Conservation (phyloP, 73 alveolate genomes). For the Paramecium caudatum region DNA sequence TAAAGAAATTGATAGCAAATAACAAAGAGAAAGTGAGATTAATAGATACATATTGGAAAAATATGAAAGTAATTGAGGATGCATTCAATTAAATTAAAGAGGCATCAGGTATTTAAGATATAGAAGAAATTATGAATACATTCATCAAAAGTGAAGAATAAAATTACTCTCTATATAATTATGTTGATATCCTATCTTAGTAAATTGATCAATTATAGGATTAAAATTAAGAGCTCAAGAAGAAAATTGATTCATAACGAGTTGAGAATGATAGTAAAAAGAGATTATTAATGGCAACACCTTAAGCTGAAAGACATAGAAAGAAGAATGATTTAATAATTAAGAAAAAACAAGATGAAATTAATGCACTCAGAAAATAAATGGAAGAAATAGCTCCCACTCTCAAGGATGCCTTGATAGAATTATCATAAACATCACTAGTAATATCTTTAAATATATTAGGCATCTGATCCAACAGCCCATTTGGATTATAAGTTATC, state of each 20-base stretch:
- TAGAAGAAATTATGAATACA: conserved; percentile 89
- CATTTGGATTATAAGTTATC: conserved; percentile 69
- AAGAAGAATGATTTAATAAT: conserved; percentile 64
- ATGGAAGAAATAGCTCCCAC: conserved; percentile 71
- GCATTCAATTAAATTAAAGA: conserved; percentile 86
- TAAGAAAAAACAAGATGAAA: conserved; percentile 62
- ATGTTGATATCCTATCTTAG: conserved; percentile 86
- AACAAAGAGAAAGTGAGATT: conserved; percentile 90
- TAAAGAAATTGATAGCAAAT: conserved; percentile 80
- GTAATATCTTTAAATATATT: not conserved
- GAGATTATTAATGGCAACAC: conserved; percentile 68
- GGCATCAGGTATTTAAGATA: conserved; percentile 89
- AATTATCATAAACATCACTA: conserved; percentile 57
- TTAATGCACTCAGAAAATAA: conserved; percentile 64
- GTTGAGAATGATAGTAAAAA: conserved; percentile 71
- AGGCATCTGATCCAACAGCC: conserved; percentile 63
- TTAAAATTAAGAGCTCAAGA: conserved; percentile 82
- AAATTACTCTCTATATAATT: conserved; percentile 86
- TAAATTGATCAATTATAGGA: conserved; percentile 86
- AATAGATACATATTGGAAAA: conserved; percentile 84
- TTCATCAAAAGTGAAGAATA: conserved; percentile 93
- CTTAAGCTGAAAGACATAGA: conserved; percentile 75
- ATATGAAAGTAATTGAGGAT: conserved; percentile 88
- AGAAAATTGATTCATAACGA: conserved; percentile 82
- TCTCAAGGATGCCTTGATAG: conserved; percentile 40